A percentile compares a stretch with the other conserved stretches of the same genome.
phyloP scores from a whole-genome alignment of 805 yeast genomes.

The Candida ulmi region DNA sequence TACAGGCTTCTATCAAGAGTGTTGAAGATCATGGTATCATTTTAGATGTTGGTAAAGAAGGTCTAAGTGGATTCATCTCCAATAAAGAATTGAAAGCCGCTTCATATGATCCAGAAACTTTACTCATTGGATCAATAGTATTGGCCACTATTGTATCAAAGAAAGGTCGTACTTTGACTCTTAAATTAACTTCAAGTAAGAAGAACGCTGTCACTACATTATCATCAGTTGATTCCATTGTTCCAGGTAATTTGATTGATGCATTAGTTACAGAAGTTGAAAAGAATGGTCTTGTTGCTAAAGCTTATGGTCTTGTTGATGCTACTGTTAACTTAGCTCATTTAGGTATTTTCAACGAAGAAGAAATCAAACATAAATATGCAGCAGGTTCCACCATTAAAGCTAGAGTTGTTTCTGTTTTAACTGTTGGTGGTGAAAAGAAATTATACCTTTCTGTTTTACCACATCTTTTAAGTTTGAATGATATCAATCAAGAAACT shows the following conservation, averaged over 20 bases:
- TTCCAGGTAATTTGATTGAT: conserved; percentile 82
- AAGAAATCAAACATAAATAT: conserved; percentile 52
- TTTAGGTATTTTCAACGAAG: conserved; percentile 38
- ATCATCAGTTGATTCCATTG: conserved; percentile 70
- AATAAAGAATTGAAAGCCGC: conserved; percentile 53
- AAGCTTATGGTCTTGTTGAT: conserved; percentile 67
- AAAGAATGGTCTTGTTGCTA: conserved; percentile 61
- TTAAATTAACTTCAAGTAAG: conserved; percentile 40
- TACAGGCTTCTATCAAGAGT: conserved; percentile 76
- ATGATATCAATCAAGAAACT: conserved; percentile 12
- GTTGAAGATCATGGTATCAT: conserved; percentile 91
- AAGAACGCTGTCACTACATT: conserved; percentile 50
- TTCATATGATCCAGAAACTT: conserved; percentile 27
- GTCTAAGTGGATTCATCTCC: conserved; percentile 66
- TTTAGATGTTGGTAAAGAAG: conserved; percentile 59
- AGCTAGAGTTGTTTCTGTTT: conserved; percentile 64
- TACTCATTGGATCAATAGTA: conserved; percentile 63
- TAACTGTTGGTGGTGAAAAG: conserved; percentile 46
- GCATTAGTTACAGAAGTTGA: conserved; percentile 59
- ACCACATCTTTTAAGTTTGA: conserved; percentile 44
- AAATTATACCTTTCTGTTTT: conserved; percentile 59
- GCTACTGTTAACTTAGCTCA: conserved; percentile 71
- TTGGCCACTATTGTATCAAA: conserved; percentile 52
- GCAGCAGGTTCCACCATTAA: conserved; percentile 62
- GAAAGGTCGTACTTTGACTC: conserved; percentile 52